phyloP scores from a whole-genome alignment of 2,329 filamentous ascomycete genomes.

The Diaporthe sp. region DNA sequence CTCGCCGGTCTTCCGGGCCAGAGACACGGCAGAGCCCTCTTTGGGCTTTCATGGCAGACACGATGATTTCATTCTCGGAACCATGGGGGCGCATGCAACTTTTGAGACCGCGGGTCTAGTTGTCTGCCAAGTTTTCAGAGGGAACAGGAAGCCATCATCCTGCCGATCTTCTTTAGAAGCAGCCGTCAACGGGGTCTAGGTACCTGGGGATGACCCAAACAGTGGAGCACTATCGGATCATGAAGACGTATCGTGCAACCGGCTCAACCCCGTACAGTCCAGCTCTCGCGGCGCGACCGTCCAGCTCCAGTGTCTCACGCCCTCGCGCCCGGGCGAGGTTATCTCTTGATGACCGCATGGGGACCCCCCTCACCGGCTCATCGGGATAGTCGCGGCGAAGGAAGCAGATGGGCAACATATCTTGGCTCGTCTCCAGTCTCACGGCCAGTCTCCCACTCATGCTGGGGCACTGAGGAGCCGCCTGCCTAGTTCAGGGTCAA shows the following conservation, averaged over 20 bases:
- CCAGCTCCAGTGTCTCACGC: not conserved
- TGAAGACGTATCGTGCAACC: constrained; percentile 19
- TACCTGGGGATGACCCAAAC: constrained; percentile 20
- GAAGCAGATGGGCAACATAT: constrained; percentile 1
- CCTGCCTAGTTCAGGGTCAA: constrained; percentile 31
- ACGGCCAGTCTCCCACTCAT: not conserved
- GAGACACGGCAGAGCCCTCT: not conserved
- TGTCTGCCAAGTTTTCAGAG: constrained; percentile 29
- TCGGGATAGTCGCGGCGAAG: constrained; percentile 18
- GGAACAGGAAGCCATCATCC: constrained; percentile 17
- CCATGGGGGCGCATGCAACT: not conserved
- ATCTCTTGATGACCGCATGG: constrained; percentile 27
- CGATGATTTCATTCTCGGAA: constrained; percentile 32
- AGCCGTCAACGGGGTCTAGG: constrained; percentile 20
- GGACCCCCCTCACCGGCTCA: not conserved
- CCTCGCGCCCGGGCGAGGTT: not conserved
- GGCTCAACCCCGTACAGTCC: constrained; percentile 20
- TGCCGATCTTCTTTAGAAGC: constrained; percentile 23
- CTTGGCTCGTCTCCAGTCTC: constrained; percentile 20
- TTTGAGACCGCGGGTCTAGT: not conserved
- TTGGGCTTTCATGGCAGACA: not conserved
- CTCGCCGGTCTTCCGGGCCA: not conserved
- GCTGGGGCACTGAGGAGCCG: constrained; percentile 29
- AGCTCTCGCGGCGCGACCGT: constrained; percentile 6
- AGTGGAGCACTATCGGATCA: constrained; percentile 28